These are phyloP conservation scores for Entomortierella beljakovae DNA, from an alignment of 192 early-diverging fungal genomes.

Conservation along the genomic window DNA sequence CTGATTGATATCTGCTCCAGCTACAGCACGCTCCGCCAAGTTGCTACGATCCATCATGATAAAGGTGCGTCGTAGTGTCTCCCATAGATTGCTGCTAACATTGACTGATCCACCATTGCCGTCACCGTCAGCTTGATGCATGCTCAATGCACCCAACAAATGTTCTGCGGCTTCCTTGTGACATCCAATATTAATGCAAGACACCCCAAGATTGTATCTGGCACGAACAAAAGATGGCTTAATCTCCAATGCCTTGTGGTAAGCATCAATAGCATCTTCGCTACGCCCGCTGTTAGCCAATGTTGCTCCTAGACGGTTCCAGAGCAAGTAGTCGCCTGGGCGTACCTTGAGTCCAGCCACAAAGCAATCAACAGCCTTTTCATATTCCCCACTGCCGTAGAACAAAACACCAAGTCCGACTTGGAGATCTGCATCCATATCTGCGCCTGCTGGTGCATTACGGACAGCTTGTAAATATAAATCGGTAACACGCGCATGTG, in stretches of 20 bases:
- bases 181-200: constrained; percentile 93
- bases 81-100: constrained; percentile 73
- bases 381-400: constrained; percentile 89
- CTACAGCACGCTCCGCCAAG: constrained; percentile 64
- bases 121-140: constrained; percentile 70
- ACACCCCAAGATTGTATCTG: constrained; percentile 96
- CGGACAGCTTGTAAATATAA: constrained; percentile 87
- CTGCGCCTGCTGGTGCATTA: constrained; percentile 57
- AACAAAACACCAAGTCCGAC: constrained; percentile 96
- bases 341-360: constrained; percentile 85
- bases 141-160: constrained; percentile 85
- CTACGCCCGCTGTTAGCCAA: constrained; percentile 87
- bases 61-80: constrained; percentile 70
- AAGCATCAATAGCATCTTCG: constrained; percentile 90
- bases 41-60: constrained; percentile 73
- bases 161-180: constrained; percentile 95
- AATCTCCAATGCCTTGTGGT: constrained; percentile 92
- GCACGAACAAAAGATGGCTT: constrained; percentile 97
- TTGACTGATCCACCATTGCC: constrained; percentile 60
- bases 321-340: constrained; percentile 91
- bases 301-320: constrained; percentile 98
- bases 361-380: constrained; percentile 99
- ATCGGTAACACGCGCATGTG: constrained; percentile 77
- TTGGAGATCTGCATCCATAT: constrained; percentile 93
- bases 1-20: constrained; percentile 63